These are phyloP conservation scores for Batkoa obscura DNA, from an alignment of 371 early-diverging fungal species.

Conservation along the genomic window DNA sequence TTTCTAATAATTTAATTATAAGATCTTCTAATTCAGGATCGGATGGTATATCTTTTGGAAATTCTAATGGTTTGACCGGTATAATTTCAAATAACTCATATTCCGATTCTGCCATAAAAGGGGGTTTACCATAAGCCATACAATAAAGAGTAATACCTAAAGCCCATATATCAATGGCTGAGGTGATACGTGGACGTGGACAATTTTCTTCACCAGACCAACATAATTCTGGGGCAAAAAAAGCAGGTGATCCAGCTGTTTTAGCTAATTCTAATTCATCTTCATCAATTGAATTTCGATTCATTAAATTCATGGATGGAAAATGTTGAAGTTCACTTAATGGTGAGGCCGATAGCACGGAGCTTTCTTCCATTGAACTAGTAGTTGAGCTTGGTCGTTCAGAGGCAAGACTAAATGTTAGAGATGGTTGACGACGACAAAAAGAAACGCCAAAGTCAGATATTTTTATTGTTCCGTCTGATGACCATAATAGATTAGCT, in stretches of 20 bases:
- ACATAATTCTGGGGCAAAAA: conserved; percentile 94
- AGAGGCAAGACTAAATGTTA: conserved; percentile 4
- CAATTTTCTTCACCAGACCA: conserved; percentile 29
- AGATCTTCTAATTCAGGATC: conserved; percentile 32
- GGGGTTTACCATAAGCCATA: conserved; percentile 85
- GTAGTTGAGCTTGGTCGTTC: conserved; percentile 5
- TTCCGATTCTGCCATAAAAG: conserved; percentile 94
- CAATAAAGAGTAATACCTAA: conserved; percentile 98
- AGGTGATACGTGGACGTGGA: conserved; percentile 36
- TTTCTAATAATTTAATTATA: conserved; percentile 48
- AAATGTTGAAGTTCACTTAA: not conserved
- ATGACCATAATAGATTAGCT: conserved; percentile 85
- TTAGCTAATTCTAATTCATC: conserved; percentile 69
- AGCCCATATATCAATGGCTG: conserved; percentile 96
- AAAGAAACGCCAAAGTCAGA: conserved; percentile 86
- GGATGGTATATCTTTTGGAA: conserved; percentile 24
- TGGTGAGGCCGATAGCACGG: not conserved
- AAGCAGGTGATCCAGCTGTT: conserved; percentile 93
- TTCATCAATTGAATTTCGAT: conserved; percentile 2
- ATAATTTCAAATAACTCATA: conserved; percentile 86
- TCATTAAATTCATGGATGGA: not conserved
- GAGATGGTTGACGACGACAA: conserved; percentile 9
- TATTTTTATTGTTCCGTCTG: conserved; percentile 78
- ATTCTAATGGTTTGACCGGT: conserved; percentile 38
- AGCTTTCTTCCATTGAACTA: not conserved